phyloP scores from a whole-genome alignment of 2,329 filamentous ascomycete species.

The Aspergillus viridinutans region DNA sequence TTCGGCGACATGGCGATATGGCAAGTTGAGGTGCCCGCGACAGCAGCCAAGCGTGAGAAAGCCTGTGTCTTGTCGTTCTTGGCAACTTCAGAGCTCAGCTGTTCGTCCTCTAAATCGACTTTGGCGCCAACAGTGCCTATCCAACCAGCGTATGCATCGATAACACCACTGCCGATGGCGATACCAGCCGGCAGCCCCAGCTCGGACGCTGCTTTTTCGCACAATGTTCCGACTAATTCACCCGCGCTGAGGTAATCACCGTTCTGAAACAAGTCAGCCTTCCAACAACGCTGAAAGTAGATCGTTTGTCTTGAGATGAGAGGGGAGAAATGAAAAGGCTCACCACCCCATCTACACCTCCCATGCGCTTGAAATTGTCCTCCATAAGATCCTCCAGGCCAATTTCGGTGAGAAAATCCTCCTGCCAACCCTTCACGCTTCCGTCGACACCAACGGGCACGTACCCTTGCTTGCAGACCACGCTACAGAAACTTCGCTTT shows the following conservation, averaged over 20 bases:
- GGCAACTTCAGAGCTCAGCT: conserved; percentile 62
- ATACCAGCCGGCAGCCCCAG: conserved; percentile 83
- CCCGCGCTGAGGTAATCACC: conserved; percentile 87
- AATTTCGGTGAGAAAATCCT: conserved; percentile 84
- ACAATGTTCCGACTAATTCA: conserved; percentile 81
- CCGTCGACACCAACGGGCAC: conserved; percentile 96
- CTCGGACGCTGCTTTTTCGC: conserved; percentile 74
- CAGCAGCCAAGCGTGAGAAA: conserved; percentile 86
- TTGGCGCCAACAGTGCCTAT: conserved; percentile 98
- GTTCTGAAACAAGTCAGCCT: conserved; percentile 57
- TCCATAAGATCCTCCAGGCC: conserved; percentile 79
- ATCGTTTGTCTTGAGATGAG: not conserved
- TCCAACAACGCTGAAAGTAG: not conserved
- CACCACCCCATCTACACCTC: conserved; percentile 92
- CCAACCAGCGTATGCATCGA: conserved; percentile 98
- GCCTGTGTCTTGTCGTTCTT: conserved; percentile 88
- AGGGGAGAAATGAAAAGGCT: conserved; percentile 46
- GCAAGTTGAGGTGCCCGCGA: conserved; percentile 95
- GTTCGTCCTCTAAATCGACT: conserved; percentile 66
- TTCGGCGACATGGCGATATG: conserved; percentile 93
- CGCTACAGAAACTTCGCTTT: conserved; percentile 88
- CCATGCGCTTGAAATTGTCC: conserved; percentile 88
- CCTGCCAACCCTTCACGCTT: conserved; percentile 96
- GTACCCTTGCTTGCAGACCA: conserved; percentile 95
- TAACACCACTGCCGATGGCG: conserved; percentile 91